Evolutionary conservation across 176 grass and related monocot species (phyloP), one percentile per base, ranked within the genome.

Genomic region (Oryza nivara): DNA sequence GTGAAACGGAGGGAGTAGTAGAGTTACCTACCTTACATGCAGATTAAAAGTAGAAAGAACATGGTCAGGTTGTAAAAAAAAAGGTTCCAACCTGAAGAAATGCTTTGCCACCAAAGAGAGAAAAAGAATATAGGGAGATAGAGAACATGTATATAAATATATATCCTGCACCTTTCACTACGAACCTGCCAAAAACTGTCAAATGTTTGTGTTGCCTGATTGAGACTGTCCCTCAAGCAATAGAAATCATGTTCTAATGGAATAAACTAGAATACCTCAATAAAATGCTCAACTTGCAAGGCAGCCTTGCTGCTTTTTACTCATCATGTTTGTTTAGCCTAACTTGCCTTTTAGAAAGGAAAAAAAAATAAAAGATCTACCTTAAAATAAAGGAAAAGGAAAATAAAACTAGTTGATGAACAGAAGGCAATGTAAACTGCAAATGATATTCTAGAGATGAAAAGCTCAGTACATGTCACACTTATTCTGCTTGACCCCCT

Each of bases 221-320:
- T 64, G 26, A 17, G 15, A 9, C 1, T n/a, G 9, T 75, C 40
- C 8, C 14, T 26, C 13, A 78, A 9, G 58, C 56, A 45, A 65
- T 25, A 3, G 58, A 65, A 54, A 43, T 48, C 3, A 6, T 54
- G 16, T 56, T 17, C 17, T 56, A 7, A 16, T 19, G 14, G 13
- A 9, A 12, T 9, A n/a, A 77, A 64, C 11, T 26, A 36, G 35
- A 32, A 32, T 36, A 38, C 60, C 15, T 46, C 36, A 44, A 34
- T 56, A 58, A 36, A 81, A 40, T 12, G 14, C 58, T 25, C 71
- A 48, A 22, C 19, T 40, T 51, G 19, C 16, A 75, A 67, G 61
- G 43, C 43, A 51, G 65, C 44, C 13, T 49, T 67, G 41, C 71
- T 25, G 60, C 46, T 19, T 32, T 74, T 83, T 72, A 65, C 64